Conservation (phyloP, 2,329 filamentous ascomycete genomes). For the Fusarium illudens region DNA sequence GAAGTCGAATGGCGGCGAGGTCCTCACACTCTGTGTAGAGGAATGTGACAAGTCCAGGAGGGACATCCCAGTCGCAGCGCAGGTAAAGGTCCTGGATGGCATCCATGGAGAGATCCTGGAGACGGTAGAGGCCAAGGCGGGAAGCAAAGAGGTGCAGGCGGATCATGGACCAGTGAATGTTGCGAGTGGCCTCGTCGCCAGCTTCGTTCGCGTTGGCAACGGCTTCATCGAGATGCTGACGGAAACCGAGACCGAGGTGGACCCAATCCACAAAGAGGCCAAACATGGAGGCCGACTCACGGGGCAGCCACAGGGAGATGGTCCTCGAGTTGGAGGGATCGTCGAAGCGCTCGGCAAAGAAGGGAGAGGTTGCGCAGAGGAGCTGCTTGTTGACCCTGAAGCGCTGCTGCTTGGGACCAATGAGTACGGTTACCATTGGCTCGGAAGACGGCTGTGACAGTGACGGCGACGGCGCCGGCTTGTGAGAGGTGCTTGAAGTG, state of each 20-base stretch:
- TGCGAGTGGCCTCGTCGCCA: conserved; percentile 44
- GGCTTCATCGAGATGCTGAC: conserved; percentile 53
- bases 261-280: conserved; percentile 63
- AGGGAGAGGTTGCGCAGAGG: conserved; percentile 56
- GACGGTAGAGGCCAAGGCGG: conserved; percentile 56
- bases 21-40: conserved; percentile 64
- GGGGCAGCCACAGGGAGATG: conserved; percentile 52
- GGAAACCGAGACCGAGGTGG: conserved; percentile 55
- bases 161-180: conserved; percentile 65
- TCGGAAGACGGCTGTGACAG: conserved; percentile 35
- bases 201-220: conserved; percentile 45
- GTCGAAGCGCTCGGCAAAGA: conserved; percentile 58
- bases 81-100: conserved; percentile 67
- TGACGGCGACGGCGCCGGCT: conserved; percentile 34
- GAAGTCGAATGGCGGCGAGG: conserved; percentile 59
- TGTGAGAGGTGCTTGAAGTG: conserved; percentile 29
- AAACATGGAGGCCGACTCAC: conserved; percentile 62
- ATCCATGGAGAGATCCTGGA: conserved; percentile 67
- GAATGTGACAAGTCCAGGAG: conserved; percentile 58
- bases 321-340: conserved; percentile 42
- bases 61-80: conserved; percentile 66
- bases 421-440: conserved; percentile 49
- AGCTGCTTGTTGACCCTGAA: conserved; percentile 56
- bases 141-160: conserved; percentile 67
- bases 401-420: conserved; percentile 53